phyloP scores from a whole-genome alignment of 768 basidiomycete species.

The Gymnopilus dilepis region DNA sequence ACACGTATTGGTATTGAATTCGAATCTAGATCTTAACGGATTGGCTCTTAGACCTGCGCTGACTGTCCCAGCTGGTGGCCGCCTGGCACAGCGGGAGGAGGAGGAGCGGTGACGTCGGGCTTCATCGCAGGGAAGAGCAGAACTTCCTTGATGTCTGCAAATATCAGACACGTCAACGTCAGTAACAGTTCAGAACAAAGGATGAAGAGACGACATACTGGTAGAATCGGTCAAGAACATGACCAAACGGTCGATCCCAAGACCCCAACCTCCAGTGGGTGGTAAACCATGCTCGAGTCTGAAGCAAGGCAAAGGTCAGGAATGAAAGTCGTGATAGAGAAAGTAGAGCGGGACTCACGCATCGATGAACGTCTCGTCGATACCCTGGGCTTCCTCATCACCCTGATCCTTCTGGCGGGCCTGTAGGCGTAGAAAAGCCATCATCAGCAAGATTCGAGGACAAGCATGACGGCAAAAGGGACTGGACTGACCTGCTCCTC shows the following conservation, averaged over 20 bases:
- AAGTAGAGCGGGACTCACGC: conserved; percentile 61
- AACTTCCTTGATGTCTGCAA: conserved; percentile 93
- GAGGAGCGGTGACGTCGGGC: conserved; percentile 59
- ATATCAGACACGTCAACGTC: not conserved
- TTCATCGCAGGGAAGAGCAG: conserved; percentile 98
- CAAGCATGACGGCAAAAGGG: not conserved
- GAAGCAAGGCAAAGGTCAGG: conserved; percentile 14
- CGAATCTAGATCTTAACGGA: not conserved
- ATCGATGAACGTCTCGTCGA: conserved; percentile 95
- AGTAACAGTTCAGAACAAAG: conserved; percentile 5
- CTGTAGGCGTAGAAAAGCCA: conserved; percentile 36
- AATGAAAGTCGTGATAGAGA: conserved; percentile 6
- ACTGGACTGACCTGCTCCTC: conserved; percentile 76
- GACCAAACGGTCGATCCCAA: conserved; percentile 94
- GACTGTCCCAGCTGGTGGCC: conserved; percentile 36
- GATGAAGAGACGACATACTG: conserved; percentile 56
- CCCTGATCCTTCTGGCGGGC: conserved; percentile 93
- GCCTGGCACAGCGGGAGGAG: conserved; percentile 24
- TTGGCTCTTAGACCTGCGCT: conserved; percentile 34
- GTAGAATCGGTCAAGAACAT: conserved; percentile 99
- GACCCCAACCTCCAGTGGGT: conserved; percentile 97
- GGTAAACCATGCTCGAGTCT: conserved; percentile 97
- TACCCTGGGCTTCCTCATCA: conserved; percentile 97
- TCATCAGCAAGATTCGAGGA: not conserved
- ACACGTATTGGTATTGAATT: not conserved